Base-by-base conservation (phyloP, 176 grass and related monocot species). In the Juncus effusus region DNA sequence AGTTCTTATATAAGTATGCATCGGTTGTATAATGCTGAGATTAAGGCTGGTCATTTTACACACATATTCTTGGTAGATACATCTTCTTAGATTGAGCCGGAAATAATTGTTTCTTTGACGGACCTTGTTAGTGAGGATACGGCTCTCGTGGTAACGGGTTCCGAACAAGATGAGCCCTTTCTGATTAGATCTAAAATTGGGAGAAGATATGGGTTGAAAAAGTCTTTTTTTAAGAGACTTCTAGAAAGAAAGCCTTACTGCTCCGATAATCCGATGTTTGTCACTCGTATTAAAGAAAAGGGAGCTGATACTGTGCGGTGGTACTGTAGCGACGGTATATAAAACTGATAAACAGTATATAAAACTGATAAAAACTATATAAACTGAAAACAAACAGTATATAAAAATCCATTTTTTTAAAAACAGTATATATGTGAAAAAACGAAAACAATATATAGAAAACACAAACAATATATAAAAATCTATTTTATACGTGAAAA, bases 11-110 rank as follows among this genome's bases (percentile, higher is more conserved):
- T 76, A 39, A 81, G 47, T 36, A 69, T 54, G 14, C 75, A 61
- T 41, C 60, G 79, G 16, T 66, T 81, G 38, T 40, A 76, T 15
- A 10, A 16, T 10, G 79, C 79, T 0, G 72, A 63, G 37, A 64
- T 81, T 52, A 36, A 54, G 36, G 63, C 72, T 16, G 45, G 59
- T 60, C 79, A 81, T 57, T 81, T 81, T 67, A 74, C 63, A 36
- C 79, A 81, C 40, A 70, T 81, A 16, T 63, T 76, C 65, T 28
- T 81, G 56, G 45, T 76, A 3, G 79, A 81, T 49, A 63, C 79
- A 4, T 56, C 79, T 16, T 81, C 55, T 3, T 39, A 40, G 13
- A 81, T 54, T 0, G 63, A 81, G 55, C 79, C 79, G 13, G 79
- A 81, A 41, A 41, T 51, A 0, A 56, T 63, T 1, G 63, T 81